Percentiles rank a stretch among this genome's conserved stretches.
Evolutionary conservation across 202 grass and related monocot species (phyloP).

Genomic region (Zoysia matrella): DNA sequence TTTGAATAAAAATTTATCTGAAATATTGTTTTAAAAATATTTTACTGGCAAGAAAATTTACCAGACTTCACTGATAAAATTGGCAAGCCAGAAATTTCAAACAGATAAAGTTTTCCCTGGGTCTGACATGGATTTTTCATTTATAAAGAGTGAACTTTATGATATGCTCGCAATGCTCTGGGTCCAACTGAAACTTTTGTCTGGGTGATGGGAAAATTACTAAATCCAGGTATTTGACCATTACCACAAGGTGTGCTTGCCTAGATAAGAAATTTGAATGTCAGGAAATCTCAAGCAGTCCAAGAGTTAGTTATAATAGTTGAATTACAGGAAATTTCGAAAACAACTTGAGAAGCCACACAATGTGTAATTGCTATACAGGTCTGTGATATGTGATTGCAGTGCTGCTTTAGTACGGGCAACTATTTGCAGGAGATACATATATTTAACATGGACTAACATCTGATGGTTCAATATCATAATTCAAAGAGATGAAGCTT

Average conservation of each 20-base stretch:
- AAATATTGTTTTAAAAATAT: too few species aligned
- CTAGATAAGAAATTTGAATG: slow-evolving; percentile 31
- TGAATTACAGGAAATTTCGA: slow-evolving; percentile 1
- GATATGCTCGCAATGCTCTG: slow-evolving; percentile 10
- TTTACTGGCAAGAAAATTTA: too few species aligned
- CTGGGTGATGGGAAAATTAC: slow-evolving; percentile 17
- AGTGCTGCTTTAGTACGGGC: not conserved
- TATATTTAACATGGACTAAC: not conserved
- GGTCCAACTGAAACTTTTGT: slow-evolving; percentile 29
- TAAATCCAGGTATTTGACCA: slow-evolving; percentile 29
- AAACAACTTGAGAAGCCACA: slow-evolving; percentile 13
- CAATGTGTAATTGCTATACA: not conserved
- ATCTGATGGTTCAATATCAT: slow-evolving; percentile 4
- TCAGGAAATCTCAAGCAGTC: not conserved
- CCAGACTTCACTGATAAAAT: too few species aligned
- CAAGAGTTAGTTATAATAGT: not conserved
- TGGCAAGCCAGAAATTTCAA: too few species aligned
- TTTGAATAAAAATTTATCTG: too few species aligned
- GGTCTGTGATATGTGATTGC: slow-evolving; percentile 1
- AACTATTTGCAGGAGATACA: slow-evolving; percentile 25
- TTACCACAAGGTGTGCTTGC: slow-evolving; percentile 25
- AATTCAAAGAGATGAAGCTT: slow-evolving; percentile 4
- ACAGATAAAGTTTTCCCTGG: too few species aligned
- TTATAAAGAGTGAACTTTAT: slow-evolving; percentile 1
- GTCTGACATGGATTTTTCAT: not conserved